Conservation (phyloP, 768 basidiomycete genomes). For the Xerocomus brunneocitrinus region DNA sequence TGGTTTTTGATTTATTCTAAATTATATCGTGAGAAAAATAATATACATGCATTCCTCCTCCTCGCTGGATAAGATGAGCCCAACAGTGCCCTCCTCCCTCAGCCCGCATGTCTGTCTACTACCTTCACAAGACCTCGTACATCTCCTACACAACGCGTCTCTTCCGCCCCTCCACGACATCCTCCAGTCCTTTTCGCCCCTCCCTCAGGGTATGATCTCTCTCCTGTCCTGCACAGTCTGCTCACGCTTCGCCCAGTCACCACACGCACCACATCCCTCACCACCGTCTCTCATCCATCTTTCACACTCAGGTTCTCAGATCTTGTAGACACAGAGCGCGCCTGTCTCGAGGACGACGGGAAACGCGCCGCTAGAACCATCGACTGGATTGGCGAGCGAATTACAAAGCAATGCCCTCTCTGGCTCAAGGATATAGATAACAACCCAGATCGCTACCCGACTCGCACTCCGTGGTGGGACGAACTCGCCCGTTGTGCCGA, state of each 20-base stretch:
- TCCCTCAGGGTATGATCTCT: conserved; percentile 61
- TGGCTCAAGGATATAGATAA: conserved; percentile 71
- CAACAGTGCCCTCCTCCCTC: conserved; percentile 63
- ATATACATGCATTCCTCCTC: not conserved
- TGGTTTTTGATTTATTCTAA: conserved; percentile 30
- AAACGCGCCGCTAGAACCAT: conserved; percentile 73
- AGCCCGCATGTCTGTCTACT: conserved; percentile 79
- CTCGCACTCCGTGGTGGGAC: conserved; percentile 82
- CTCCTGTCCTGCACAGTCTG: not conserved
- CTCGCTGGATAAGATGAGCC: conserved; percentile 37
- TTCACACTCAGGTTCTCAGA: conserved; percentile 80
- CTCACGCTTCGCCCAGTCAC: conserved; percentile 49
- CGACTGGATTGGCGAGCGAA: conserved; percentile 81
- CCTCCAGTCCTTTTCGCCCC: conserved; percentile 79
- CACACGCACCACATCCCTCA: conserved; percentile 69
- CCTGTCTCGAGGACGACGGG: conserved; percentile 76
- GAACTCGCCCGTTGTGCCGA: conserved; percentile 74
- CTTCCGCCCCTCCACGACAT: conserved; percentile 70
- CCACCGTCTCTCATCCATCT: conserved; percentile 63
- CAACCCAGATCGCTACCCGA: conserved; percentile 34
- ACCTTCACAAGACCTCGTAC: conserved; percentile 63
- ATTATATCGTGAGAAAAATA: conserved; percentile 5
- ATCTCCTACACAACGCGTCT: conserved; percentile 52
- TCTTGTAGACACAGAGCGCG: conserved; percentile 63
- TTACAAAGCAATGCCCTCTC: conserved; percentile 53